Conservation (phyloP, 805 yeast genomes). For the Candida arabinofermentans region DNA sequence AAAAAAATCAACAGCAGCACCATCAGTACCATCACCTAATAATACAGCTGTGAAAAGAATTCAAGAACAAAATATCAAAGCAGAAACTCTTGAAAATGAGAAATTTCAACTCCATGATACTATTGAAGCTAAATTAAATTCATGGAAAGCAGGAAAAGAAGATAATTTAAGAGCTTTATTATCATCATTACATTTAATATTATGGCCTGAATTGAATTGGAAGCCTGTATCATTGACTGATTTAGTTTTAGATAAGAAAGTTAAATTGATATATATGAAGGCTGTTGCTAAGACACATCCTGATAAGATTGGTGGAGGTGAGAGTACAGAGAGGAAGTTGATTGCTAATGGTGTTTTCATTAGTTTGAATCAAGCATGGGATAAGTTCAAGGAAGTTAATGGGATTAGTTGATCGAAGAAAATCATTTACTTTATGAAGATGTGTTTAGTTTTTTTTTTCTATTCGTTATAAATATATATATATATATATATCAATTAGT, state of each 20-base stretch:
- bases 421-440: no score
- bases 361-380: constrained; percentile 87
- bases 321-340: constrained; percentile 68
- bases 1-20: constrained; percentile 9
- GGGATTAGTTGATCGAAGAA: constrained; percentile 12
- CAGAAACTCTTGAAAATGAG: constrained; percentile 50
- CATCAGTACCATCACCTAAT: constrained; percentile 11
- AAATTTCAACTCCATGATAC: constrained; percentile 59
- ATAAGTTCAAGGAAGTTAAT: constrained; percentile 61
- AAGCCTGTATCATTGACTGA: constrained; percentile 64
- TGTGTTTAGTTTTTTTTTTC: neutral
- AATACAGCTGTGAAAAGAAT: constrained; percentile 48
- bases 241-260: constrained; percentile 83
- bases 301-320: constrained; percentile 66
- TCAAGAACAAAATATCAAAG: constrained; percentile 41
- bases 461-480: constrained; percentile 2
- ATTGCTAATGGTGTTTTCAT: constrained; percentile 86
- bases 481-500: neutral
- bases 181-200: constrained; percentile 59
- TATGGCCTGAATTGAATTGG: constrained; percentile 71
- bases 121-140: constrained; percentile 48
- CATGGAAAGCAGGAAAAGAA: constrained; percentile 75
- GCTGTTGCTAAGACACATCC: constrained; percentile 78
- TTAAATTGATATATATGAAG: constrained; percentile 77
- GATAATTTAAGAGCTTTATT: constrained; percentile 77